phyloP scores from a whole-genome alignment of 345 rosid genomes.

The Citrus trifoliata region DNA sequence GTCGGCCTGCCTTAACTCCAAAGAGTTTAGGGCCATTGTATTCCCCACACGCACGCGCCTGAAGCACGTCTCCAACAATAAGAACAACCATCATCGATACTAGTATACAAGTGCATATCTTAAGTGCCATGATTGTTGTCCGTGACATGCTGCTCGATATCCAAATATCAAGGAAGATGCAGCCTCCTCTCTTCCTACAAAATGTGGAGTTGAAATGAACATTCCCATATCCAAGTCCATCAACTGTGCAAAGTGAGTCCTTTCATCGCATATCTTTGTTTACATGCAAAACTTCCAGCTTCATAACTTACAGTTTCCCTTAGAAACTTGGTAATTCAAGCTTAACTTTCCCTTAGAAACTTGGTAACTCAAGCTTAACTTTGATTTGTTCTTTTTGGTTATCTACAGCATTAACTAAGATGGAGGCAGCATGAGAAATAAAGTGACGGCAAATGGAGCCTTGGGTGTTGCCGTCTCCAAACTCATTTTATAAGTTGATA shows the following conservation, averaged over 20 bases:
- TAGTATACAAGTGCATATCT: too few species aligned
- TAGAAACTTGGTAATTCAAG: neutral
- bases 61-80: too few species aligned
- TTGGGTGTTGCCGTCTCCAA: neutral
- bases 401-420: neutral
- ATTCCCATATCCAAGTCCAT: neutral
- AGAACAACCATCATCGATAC: too few species aligned
- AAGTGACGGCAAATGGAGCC: neutral
- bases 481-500: neutral
- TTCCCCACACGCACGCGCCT: too few species aligned
- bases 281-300: too few species aligned
- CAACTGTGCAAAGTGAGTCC: neutral
- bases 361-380: neutral
- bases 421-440: neutral
- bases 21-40: too few species aligned
- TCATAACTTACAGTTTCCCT: neutral
- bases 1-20: too few species aligned
- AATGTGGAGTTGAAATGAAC: slow-evolving; percentile 1
- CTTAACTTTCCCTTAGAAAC: neutral
- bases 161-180: neutral
- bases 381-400: neutral
- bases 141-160: neutral
- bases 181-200: neutral
- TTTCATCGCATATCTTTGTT: too few species aligned
- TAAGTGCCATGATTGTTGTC: too few species aligned